Evolutionary conservation across 176 grass and related monocot genomes (phyloP).

Genomic region (Ampelocalamus luodianensis): DNA sequence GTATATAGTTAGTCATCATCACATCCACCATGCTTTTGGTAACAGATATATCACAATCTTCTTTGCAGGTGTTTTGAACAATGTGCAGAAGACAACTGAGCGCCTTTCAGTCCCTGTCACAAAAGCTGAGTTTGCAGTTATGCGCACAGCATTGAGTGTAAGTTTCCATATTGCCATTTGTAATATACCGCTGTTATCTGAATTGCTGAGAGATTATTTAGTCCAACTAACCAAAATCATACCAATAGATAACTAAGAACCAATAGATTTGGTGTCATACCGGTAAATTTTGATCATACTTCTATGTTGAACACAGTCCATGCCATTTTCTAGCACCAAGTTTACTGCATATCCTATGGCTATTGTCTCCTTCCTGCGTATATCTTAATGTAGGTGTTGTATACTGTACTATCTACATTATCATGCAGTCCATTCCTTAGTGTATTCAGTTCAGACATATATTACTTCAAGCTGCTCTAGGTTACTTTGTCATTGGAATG

Average conservation of each 20-base stretch:
- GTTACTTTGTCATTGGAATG: background rate
- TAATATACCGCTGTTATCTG: background rate
- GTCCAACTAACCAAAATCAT: background rate
- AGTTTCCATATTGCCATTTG: slow-evolving; percentile 48
- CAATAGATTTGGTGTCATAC: slow-evolving; percentile 6
- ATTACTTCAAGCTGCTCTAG: background rate
- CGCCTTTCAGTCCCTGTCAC: slow-evolving; percentile 74
- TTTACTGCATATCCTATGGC: background rate
- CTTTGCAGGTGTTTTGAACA: slow-evolving; percentile 74
- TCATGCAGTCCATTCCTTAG: background rate
- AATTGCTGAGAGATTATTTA: background rate
- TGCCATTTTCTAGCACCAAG: background rate
- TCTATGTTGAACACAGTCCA: background rate
- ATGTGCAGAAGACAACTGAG: slow-evolving; percentile 66
- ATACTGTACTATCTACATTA: background rate
- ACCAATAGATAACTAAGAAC: slow-evolving; percentile 15
- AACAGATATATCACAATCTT: slow-evolving; percentile 26
- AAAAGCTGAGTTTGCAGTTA: slow-evolving; percentile 89
- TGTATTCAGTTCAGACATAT: background rate
- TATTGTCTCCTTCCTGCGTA: background rate
- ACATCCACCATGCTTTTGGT: background rate
- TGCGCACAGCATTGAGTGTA: slow-evolving; percentile 85
- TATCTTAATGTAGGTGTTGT: background rate
- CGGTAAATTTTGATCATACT: background rate
- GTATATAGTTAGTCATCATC: background rate